Evolutionary conservation across 2,329 filamentous ascomycete genomes (phyloP).

Genomic region (Sarocladium brachiariae): DNA sequence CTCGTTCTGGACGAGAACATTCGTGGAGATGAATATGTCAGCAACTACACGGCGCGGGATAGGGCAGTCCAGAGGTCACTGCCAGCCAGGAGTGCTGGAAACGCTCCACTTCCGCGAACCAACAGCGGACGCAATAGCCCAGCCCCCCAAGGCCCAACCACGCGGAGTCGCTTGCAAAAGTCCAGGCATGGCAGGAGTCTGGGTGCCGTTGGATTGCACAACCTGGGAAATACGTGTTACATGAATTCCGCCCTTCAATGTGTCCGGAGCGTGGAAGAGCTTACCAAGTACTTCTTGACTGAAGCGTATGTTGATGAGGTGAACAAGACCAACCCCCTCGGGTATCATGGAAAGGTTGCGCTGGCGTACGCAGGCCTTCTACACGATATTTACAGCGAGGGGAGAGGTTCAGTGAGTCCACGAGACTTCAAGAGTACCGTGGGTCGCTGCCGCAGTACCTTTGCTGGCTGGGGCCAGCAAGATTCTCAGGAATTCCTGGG

Average conservation of each 20-base stretch:
- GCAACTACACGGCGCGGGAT: slow-evolving; percentile 34
- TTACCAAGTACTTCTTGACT: slow-evolving; percentile 83
- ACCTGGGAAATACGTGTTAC: slow-evolving; percentile 96
- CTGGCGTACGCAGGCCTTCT: slow-evolving; percentile 72
- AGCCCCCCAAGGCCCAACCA: slow-evolving; percentile 51
- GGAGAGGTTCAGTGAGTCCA: slow-evolving; percentile 65
- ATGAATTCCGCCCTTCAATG: slow-evolving; percentile 98
- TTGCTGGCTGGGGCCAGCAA: slow-evolving; percentile 92
- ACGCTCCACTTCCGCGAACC: slow-evolving; percentile 1
- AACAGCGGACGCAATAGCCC: slow-evolving; percentile 64
- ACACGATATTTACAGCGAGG: slow-evolving; percentile 68
- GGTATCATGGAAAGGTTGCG: slow-evolving; percentile 82
- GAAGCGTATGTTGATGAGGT: slow-evolving; percentile 71
- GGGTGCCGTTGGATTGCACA: slow-evolving; percentile 77
- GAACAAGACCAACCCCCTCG: slow-evolving; percentile 78
- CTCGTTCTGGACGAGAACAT: slow-evolving; percentile 80
- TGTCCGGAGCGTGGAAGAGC: slow-evolving; percentile 84
- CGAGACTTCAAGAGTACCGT: slow-evolving; percentile 76
- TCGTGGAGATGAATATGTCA: slow-evolving; percentile 48
- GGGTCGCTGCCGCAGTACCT: slow-evolving; percentile 73
- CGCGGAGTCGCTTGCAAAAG: slow-evolving; percentile 64
- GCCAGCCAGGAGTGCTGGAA: slow-evolving; percentile 1
- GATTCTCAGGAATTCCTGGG: slow-evolving; percentile 96
- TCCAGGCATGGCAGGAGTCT: slow-evolving; percentile 62
- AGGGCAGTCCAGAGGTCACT: slow-evolving; percentile 18